Percentiles rank a stretch among this genome's conserved stretches.
phyloP scores from a whole-genome alignment of 2,329 filamentous ascomycete genomes.

The Ilyonectria mors-panacis region DNA sequence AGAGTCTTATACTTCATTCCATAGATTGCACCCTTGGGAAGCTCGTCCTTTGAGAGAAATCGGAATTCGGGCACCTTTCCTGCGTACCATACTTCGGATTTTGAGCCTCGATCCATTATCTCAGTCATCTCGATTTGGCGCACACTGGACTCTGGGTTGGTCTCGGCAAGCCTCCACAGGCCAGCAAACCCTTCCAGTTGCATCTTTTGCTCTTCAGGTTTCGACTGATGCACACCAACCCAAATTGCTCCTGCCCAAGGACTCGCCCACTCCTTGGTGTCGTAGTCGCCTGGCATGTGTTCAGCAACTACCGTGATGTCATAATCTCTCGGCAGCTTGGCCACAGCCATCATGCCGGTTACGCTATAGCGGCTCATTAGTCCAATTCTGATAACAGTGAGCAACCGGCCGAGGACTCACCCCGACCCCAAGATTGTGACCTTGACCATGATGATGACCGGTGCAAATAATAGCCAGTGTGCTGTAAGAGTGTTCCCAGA shows the following conservation, averaged over 20 bases:
- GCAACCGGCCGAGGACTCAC: too few relatives aligned
- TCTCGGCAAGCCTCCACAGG: constrained; percentile 28
- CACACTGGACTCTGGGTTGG: constrained; percentile 33
- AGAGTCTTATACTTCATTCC: constrained; percentile 32
- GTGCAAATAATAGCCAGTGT: too few relatives aligned
- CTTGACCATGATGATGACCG: too few relatives aligned
- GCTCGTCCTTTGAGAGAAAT: constrained; percentile 5
- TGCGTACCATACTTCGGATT: constrained; percentile 28
- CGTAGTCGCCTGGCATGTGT: constrained; percentile 49
- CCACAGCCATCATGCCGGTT: constrained; percentile 50
- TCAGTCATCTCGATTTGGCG: constrained; percentile 32
- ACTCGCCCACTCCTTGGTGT: constrained; percentile 48
- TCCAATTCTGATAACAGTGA: too few relatives aligned
- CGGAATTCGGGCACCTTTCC: constrained; percentile 17
- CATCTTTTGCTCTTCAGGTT: constrained; percentile 45
- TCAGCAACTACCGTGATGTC: constrained; percentile 52
- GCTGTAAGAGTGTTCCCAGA: too few relatives aligned
- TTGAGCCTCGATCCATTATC: constrained; percentile 24
- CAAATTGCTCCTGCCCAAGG: constrained; percentile 53
- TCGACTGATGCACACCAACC: constrained; percentile 41
- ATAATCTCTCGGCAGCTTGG: constrained; percentile 44
- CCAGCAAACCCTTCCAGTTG: constrained; percentile 42
- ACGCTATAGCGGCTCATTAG: not conserved
- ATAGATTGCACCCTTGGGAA: constrained; percentile 3
- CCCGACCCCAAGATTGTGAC: too few relatives aligned